Conservation (phyloP, 2,329 filamentous ascomycete genomes). For the Scedosporium aurantiacum region DNA sequence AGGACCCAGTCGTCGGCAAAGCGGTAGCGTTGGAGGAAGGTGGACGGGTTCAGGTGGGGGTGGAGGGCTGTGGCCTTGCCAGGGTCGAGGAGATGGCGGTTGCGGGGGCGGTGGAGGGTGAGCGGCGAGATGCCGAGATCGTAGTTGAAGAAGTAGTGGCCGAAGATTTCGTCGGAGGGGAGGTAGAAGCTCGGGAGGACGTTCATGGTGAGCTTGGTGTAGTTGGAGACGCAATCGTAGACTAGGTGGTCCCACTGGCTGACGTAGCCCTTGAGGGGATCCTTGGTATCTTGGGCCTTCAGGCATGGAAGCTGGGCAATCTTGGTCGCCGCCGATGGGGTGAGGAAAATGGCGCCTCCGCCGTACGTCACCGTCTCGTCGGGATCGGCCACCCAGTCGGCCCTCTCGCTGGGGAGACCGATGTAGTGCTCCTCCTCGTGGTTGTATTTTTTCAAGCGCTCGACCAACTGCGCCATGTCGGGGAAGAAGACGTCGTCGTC, state of each 20-base stretch:
- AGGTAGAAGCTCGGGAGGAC: conserved; percentile 32
- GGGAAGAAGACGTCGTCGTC: conserved; percentile 38
- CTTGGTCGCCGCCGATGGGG: conserved; percentile 20
- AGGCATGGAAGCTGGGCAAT: conserved; percentile 28
- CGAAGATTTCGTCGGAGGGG: conserved; percentile 22
- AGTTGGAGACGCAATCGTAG: conserved; percentile 26
- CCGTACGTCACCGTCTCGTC: conserved; percentile 29
- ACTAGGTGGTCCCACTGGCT: conserved; percentile 29
- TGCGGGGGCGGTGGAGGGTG: conserved; percentile 26
- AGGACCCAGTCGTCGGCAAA: conserved; percentile 36
- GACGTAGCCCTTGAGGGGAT: conserved; percentile 13
- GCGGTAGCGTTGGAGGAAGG: conserved; percentile 34
- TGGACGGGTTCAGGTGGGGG: conserved; percentile 31
- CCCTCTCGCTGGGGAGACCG: conserved; percentile 30
- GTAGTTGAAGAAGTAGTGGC: conserved; percentile 19
- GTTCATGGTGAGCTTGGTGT: conserved; percentile 25
- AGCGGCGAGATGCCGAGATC: conserved; percentile 30
- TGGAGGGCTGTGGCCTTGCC: conserved; percentile 30
- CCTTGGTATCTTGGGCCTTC: conserved; percentile 10
- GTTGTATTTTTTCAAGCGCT: conserved; percentile 24
- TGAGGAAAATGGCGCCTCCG: conserved; percentile 33
- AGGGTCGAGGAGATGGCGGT: conserved; percentile 27
- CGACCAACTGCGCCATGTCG: conserved; percentile 25
- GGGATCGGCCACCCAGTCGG: conserved; percentile 29
- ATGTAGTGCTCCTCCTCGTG: conserved; percentile 24